A percentile compares a stretch with the other conserved stretches of the same genome.
These are phyloP conservation scores for Dictyostelium firmibasis DNA, from an alignment of 78 protist species.

Conservation along the genomic window DNA sequence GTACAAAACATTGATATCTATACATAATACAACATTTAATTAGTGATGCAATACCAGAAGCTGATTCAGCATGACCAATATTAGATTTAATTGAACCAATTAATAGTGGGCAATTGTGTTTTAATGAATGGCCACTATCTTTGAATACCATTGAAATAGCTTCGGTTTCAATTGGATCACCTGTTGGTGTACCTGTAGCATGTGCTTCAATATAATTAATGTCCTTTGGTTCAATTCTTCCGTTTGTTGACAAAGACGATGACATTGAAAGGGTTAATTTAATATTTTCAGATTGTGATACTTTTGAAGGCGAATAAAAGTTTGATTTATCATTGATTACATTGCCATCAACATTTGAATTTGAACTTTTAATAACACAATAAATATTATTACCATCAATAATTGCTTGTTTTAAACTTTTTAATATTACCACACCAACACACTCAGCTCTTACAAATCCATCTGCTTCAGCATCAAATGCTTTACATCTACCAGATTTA, in stretches of 20 bases:
- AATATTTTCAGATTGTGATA: conserved; percentile 76
- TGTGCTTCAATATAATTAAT: too few relatives aligned
- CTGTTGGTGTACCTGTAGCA: conserved; percentile 38
- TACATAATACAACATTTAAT: not conserved
- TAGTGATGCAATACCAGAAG: too few relatives aligned
- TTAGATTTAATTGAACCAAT: conserved; percentile 53
- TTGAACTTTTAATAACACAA: not conserved
- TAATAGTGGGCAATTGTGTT: too few relatives aligned
- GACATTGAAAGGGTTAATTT: conserved; percentile 51
- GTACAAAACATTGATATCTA: conserved; percentile 13
- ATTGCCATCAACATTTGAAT: conserved; percentile 75
- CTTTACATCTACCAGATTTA: conserved; percentile 69
- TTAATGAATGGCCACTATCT: not conserved
- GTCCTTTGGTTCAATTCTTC: conserved; percentile 13
- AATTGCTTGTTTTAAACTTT: too few relatives aligned
- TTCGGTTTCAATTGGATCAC: too few relatives aligned
- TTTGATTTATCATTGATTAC: not conserved
- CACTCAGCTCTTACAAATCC: conserved; percentile 91
- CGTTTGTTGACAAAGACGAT: too few relatives aligned
- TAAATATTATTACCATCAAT: conserved; percentile 6
- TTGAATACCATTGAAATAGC: too few relatives aligned
- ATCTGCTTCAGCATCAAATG: conserved; percentile 86
- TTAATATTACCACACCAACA: not conserved
- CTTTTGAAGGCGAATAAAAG: conserved; percentile 75
- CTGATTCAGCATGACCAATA: conserved; percentile 65